These are phyloP conservation scores for Colletotrichum eremochloae DNA, from an alignment of 2,329 filamentous ascomycete genomes.

Conservation along the genomic window DNA sequence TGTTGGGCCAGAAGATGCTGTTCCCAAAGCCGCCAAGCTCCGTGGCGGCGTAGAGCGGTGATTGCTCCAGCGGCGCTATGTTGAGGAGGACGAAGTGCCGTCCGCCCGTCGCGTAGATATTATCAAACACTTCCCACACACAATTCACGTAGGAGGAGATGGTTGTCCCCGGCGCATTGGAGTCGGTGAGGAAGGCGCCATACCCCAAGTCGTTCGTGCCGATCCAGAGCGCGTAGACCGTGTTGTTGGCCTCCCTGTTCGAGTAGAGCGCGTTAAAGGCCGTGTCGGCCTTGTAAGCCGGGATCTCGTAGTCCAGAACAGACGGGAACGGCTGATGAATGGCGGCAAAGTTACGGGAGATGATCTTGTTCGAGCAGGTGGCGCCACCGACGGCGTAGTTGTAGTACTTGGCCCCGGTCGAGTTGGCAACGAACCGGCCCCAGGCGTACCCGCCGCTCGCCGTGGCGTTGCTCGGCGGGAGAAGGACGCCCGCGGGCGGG, in stretches of 20 bases:
- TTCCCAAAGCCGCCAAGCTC: constrained; percentile 57
- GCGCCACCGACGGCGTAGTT: constrained; percentile 82
- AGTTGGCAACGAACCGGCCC: constrained; percentile 75
- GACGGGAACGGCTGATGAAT: constrained; percentile 72
- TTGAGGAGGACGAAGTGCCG: constrained; percentile 82
- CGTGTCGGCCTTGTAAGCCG: constrained; percentile 67
- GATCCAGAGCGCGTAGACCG: constrained; percentile 83
- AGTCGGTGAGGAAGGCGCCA: constrained; percentile 74
- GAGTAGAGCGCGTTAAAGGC: constrained; percentile 58
- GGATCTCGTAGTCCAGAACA: constrained; percentile 72
- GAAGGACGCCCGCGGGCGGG: constrained; percentile 71
- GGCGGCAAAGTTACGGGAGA: constrained; percentile 64
- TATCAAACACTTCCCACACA: constrained; percentile 73
- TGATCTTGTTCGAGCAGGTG: constrained; percentile 78
- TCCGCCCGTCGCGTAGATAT: constrained; percentile 74
- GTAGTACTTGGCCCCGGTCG: constrained; percentile 68
- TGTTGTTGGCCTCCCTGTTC: constrained; percentile 65
- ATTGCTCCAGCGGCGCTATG: constrained; percentile 73
- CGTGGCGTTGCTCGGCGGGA: constrained; percentile 63
- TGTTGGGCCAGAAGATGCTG: constrained; percentile 62
- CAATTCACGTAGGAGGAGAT: constrained; percentile 77
- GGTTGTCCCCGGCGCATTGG: constrained; percentile 69
- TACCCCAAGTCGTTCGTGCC: constrained; percentile 84
- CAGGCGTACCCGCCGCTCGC: constrained; percentile 76
- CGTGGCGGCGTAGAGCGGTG: constrained; percentile 73